A percentile compares a stretch with the other conserved stretches of the same genome.
Conservation (phyloP, 345 rosid genomes). For the Citrus australasica region DNA sequence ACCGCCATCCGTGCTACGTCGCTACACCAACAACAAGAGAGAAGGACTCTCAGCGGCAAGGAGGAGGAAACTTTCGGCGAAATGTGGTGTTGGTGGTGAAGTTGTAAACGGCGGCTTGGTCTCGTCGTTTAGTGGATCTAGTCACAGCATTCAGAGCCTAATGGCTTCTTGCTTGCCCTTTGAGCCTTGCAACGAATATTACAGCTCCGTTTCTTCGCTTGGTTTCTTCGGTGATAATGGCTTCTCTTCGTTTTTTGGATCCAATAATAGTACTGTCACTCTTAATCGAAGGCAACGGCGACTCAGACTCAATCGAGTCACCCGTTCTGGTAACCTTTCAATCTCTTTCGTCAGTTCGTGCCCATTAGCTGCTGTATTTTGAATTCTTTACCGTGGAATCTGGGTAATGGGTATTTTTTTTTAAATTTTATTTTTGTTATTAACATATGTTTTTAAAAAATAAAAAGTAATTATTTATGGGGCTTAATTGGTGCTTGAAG, state of each 20-base stretch:
- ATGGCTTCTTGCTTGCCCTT: conserved; percentile 61
- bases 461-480: neutral
- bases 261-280: conserved; percentile 17
- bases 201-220: conserved; percentile 36
- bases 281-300: conserved; percentile 42
- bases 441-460: too few species aligned
- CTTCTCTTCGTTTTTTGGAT: conserved; percentile 42
- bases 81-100: conserved; percentile 29
- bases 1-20: conserved; percentile 23
- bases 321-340: conserved; percentile 32
- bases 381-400: neutral
- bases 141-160: conserved; percentile 50
- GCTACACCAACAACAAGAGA: conserved; percentile 10
- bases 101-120: conserved; percentile 13
- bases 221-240: conserved; percentile 26
- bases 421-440: neutral
- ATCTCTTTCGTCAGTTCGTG: too few species aligned
- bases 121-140: conserved; percentile 41
- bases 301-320: conserved; percentile 34
- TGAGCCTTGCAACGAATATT: conserved; percentile 61
- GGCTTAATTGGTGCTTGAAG: neutral
- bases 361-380: neutral
- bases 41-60: conserved; percentile 24
- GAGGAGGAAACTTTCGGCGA: conserved; percentile 35
- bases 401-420: neutral